Percentiles rank a stretch among this genome's conserved stretches.
These are phyloP conservation scores for Fusarium praegraminearum DNA, from an alignment of 2,329 filamentous ascomycete species.

Conservation along the genomic window DNA sequence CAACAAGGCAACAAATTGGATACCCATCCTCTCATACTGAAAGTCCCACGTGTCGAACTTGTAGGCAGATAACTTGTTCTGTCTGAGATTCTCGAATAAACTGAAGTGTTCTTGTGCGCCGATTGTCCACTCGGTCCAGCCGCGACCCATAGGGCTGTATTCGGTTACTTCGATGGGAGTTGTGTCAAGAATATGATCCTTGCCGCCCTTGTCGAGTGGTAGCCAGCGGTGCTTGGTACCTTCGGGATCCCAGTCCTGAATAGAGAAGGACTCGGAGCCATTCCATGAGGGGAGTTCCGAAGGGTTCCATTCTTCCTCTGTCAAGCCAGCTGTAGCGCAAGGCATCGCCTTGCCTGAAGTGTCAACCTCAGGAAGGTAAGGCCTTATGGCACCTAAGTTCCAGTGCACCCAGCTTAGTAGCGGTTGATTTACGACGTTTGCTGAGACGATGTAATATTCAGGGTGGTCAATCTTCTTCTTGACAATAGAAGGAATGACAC, in stretches of 20 bases:
- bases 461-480: slow-evolving; percentile 64
- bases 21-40: slow-evolving; percentile 62
- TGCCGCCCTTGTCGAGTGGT: slow-evolving; percentile 50
- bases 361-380: slow-evolving; percentile 64
- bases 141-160: slow-evolving; percentile 60
- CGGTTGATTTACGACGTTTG: slow-evolving; percentile 69
- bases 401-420: slow-evolving; percentile 66
- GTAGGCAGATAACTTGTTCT: slow-evolving; percentile 58
- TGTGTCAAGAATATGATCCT: slow-evolving; percentile 55
- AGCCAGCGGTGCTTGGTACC: slow-evolving; percentile 64
- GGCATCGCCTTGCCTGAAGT: slow-evolving; percentile 34
- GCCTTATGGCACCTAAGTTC: slow-evolving; percentile 63
- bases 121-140: slow-evolving; percentile 63
- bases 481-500: slow-evolving; percentile 63
- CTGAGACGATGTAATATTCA: slow-evolving; percentile 63
- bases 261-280: slow-evolving; percentile 47
- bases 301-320: slow-evolving; percentile 53
- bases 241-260: slow-evolving; percentile 52
- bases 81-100: slow-evolving; percentile 64
- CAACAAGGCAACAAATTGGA: slow-evolving; percentile 66
- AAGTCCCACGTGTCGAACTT: slow-evolving; percentile 64
- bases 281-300: slow-evolving; percentile 55
- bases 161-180: slow-evolving; percentile 62
- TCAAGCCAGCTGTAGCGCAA: slow-evolving; percentile 43
- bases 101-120: slow-evolving; percentile 62